These are phyloP conservation scores for Terana coerulea DNA, from an alignment of 768 basidiomycete species.

Conservation along the genomic window DNA sequence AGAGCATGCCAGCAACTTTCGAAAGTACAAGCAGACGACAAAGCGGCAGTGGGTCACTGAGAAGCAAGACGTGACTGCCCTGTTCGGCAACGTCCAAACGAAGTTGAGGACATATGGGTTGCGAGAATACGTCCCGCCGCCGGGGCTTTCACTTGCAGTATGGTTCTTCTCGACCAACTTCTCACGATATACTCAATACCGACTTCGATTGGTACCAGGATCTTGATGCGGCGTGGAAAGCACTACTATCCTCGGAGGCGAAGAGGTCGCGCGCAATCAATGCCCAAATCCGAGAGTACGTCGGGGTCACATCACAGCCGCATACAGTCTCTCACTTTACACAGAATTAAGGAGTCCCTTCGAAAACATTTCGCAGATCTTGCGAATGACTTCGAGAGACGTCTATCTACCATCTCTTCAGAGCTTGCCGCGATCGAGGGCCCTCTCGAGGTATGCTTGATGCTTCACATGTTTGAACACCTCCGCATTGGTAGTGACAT, in stretches of 20 bases:
- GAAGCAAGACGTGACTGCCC: conserved; percentile 79
- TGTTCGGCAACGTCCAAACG: conserved; percentile 92
- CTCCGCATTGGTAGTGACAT: background rate
- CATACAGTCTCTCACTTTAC: background rate
- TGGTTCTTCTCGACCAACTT: conserved; percentile 15
- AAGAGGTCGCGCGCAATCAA: conserved; percentile 79
- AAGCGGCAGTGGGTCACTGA: conserved; percentile 90
- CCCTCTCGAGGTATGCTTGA: conserved; percentile 57
- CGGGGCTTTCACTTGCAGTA: conserved; percentile 60
- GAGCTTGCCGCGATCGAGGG: conserved; percentile 76
- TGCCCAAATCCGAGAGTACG: conserved; percentile 84
- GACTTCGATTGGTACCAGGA: conserved; percentile 37
- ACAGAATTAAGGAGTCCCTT: conserved; percentile 77
- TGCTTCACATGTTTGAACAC: no score
- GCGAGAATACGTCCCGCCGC: conserved; percentile 76
- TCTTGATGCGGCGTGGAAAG: conserved; percentile 75
- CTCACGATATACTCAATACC: background rate
- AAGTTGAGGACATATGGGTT: conserved; percentile 90
- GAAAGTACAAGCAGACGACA: conserved; percentile 76
- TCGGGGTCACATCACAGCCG: conserved; percentile 4
- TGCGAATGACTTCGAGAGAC: conserved; percentile 73
- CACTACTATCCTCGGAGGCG: conserved; percentile 70
- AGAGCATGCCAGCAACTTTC: conserved; percentile 66
- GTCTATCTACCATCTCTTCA: conserved; percentile 59
- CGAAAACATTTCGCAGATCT: conserved; percentile 74